A percentile compares a stretch with the other conserved stretches of the same genome.
Conservation (phyloP, 2,329 filamentous ascomycete species). For the Dothideomycetes sp. region DNA sequence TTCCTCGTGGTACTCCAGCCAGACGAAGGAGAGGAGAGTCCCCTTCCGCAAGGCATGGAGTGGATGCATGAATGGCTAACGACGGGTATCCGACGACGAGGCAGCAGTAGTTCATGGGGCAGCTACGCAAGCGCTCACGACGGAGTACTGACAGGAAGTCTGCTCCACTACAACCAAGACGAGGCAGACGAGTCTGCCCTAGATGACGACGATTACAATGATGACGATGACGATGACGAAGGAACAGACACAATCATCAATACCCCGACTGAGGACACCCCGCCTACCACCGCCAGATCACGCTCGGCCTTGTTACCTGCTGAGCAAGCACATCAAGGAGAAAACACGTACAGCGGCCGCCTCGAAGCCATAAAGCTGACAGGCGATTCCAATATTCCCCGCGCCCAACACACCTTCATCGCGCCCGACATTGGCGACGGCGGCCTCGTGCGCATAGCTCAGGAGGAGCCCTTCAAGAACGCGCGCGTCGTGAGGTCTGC, state of each 20-base stretch:
- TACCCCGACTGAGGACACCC: no score
- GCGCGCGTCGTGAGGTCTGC: conserved; percentile 60
- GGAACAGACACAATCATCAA: no score
- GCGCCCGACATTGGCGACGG: conserved; percentile 62
- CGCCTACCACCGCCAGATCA: no score
- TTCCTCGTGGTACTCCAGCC: conserved; percentile 75
- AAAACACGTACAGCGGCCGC: conserved; percentile 47
- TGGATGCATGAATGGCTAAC: conserved; percentile 21
- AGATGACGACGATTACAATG: conserved; percentile 8
- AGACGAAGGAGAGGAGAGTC: conserved; percentile 31
- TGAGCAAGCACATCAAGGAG: no score
- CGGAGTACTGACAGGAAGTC: neutral
- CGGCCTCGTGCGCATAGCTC: conserved; percentile 53
- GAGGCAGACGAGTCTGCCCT: conserved; percentile 8
- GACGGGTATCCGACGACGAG: conserved; percentile 11
- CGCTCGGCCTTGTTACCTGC: no score
- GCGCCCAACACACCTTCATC: conserved; percentile 74
- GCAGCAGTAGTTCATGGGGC: conserved; percentile 13
- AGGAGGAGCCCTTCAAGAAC: conserved; percentile 60
- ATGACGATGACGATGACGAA: conserved; percentile 10
- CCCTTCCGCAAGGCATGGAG: conserved; percentile 27
- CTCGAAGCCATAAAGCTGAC: conserved; percentile 84
- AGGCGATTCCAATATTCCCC: conserved; percentile 79
- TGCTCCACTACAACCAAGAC: neutral
- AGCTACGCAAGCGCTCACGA: conserved; percentile 9